Conservation (phyloP, 1,139 yeast genomes). For the Suhomyces panamericanus region DNA sequence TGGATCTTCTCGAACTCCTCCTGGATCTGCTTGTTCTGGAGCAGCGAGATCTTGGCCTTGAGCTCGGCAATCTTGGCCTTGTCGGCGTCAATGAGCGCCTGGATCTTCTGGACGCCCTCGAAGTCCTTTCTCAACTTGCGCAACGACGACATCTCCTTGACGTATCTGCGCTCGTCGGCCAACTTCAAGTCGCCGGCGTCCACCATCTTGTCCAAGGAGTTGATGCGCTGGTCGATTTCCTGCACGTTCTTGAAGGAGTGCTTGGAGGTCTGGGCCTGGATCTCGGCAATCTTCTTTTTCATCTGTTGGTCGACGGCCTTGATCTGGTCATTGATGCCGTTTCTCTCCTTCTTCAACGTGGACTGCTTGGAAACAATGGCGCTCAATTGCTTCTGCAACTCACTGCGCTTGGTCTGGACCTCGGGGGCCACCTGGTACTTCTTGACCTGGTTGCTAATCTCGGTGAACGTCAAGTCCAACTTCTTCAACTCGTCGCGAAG, state of each 20-base stretch:
- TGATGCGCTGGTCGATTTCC: slow-evolving; percentile 77
- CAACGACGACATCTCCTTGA: slow-evolving; percentile 83
- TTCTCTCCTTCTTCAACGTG: slow-evolving; percentile 69
- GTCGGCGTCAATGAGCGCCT: slow-evolving; percentile 78
- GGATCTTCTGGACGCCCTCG: slow-evolving; percentile 70
- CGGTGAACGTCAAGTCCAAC: slow-evolving; percentile 54
- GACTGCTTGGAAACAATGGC: slow-evolving; percentile 67
- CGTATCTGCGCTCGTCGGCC: slow-evolving; percentile 85
- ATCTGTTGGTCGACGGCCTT: slow-evolving; percentile 67
- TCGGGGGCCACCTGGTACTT: slow-evolving; percentile 44
- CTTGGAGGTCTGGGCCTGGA: slow-evolving; percentile 70
- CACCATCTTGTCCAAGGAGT: slow-evolving; percentile 68
- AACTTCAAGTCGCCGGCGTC: slow-evolving; percentile 81
- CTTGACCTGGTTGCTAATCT: slow-evolving; percentile 45
- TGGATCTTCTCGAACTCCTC: slow-evolving; percentile 62
- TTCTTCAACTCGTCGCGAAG: slow-evolving; percentile 70
- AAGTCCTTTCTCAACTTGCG: slow-evolving; percentile 83
- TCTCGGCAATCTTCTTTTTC: slow-evolving; percentile 76
- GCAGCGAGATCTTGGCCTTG: slow-evolving; percentile 63
- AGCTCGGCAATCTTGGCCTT: slow-evolving; percentile 74
- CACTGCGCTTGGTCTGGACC: slow-evolving; percentile 57
- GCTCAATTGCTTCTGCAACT: slow-evolving; percentile 64
- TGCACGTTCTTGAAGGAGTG: slow-evolving; percentile 68
- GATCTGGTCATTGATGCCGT: slow-evolving; percentile 67
- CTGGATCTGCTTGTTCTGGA: slow-evolving; percentile 66